Conservation (phyloP, 148 eudicot genomes). For the Fallopia convolvulus region DNA sequence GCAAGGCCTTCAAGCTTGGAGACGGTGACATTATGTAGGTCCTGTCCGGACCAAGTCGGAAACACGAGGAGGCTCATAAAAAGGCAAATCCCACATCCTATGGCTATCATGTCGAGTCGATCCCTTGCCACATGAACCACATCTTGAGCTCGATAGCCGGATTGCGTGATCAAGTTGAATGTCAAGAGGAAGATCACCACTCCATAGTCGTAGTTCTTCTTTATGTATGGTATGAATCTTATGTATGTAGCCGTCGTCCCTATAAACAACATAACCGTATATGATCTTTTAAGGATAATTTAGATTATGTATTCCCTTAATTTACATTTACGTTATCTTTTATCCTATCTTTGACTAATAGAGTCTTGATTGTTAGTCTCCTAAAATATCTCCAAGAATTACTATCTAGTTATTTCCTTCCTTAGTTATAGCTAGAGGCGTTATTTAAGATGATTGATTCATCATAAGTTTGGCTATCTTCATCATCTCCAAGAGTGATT, state of each 20-base stretch:
- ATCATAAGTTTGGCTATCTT: too few relatives aligned
- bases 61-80: constrained; percentile 65
- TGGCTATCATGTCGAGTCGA: constrained; percentile 56
- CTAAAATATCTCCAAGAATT: too few relatives aligned
- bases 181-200: constrained; percentile 84
- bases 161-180: constrained; percentile 70
- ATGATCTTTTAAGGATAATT: not conserved
- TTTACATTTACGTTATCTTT: too few relatives aligned
- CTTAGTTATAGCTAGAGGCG: too few relatives aligned
- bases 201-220: constrained; percentile 85
- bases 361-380: too few relatives aligned
- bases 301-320: too few relatives aligned
- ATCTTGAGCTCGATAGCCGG: constrained; percentile 63
- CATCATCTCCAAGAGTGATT: not conserved
- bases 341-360: too few relatives aligned
- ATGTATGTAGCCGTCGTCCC: constrained; percentile 67
- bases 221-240: constrained; percentile 80
- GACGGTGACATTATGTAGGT: constrained; percentile 68
- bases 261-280: constrained; percentile 15
- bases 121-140: constrained; percentile 70
- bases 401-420: too few relatives aligned
- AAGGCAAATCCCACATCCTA: constrained; percentile 77
- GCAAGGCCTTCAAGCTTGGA: constrained; percentile 82
- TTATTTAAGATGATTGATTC: too few relatives aligned
- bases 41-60: constrained; percentile 90